phyloP scores from a whole-genome alignment of 2,329 filamentous ascomycete genomes.

The Scolecobasidium constrictum region DNA sequence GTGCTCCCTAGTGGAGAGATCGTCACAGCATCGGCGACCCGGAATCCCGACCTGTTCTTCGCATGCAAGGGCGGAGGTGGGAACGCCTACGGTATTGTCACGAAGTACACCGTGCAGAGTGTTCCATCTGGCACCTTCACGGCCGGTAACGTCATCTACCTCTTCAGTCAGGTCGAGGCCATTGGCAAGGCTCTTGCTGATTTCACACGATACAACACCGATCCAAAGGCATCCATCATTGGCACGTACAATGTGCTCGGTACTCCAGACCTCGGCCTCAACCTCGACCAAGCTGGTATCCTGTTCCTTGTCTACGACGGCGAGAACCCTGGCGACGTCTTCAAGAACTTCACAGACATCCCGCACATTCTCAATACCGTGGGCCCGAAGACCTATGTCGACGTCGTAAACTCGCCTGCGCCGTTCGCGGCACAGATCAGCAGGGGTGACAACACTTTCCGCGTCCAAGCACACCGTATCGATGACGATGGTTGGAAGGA shows the following conservation, averaged over 20 bases:
- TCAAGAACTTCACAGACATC: conserved; percentile 23
- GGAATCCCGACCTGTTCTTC: conserved; percentile 26
- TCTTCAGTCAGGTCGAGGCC: conserved; percentile 17
- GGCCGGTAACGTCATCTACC: background rate
- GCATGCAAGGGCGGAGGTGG: conserved; percentile 31
- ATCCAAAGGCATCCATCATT: conserved; percentile 24
- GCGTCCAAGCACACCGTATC: conserved; percentile 21
- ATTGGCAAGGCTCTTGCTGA: conserved; percentile 20
- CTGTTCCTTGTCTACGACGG: conserved; percentile 28
- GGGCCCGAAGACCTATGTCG: conserved; percentile 19
- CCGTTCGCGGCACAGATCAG: conserved; percentile 19
- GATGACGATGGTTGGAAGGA: conserved; percentile 15
- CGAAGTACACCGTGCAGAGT: conserved; percentile 31
- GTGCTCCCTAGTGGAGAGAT: conserved; percentile 27
- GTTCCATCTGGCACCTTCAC: conserved; percentile 11
- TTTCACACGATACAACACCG: conserved; percentile 22
- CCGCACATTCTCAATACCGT: conserved; percentile 20
- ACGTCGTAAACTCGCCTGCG: conserved; percentile 24
- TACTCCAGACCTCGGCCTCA: conserved; percentile 18
- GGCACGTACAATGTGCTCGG: conserved; percentile 22
- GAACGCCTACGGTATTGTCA: conserved; percentile 20
- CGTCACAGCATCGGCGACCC: conserved; percentile 23
- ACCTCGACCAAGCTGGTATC: conserved; percentile 22
- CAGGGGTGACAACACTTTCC: conserved; percentile 23
- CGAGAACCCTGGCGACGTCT: conserved; percentile 19